Conservation (phyloP, 352 stramenopile species). For the Globisporangium nunn region DNA sequence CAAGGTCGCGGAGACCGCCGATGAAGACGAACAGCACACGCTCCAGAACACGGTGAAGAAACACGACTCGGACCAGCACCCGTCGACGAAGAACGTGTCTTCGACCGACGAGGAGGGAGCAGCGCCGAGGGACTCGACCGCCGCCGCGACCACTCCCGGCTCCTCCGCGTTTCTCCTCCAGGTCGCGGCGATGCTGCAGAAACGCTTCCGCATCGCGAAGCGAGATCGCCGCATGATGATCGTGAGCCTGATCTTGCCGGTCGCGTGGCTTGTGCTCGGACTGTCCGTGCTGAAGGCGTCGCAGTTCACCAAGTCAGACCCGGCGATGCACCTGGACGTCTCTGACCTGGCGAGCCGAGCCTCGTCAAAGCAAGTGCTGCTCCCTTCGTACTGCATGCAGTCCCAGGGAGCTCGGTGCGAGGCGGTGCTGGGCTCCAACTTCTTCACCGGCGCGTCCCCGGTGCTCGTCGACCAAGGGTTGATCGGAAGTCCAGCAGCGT, state of each 20-base stretch:
- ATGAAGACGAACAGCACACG: slow-evolving; percentile 43
- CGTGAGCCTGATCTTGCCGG: slow-evolving; percentile 57
- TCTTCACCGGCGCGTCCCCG: slow-evolving; percentile 30
- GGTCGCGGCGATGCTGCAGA: slow-evolving; percentile 82
- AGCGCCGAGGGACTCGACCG: too few relatives aligned
- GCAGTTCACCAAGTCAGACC: slow-evolving; percentile 38
- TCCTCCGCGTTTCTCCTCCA: slow-evolving; percentile 83
- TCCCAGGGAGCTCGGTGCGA: too few relatives aligned
- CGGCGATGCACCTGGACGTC: too few relatives aligned
- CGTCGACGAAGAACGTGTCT: neutral
- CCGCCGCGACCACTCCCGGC: too few relatives aligned
- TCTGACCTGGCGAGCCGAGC: too few relatives aligned
- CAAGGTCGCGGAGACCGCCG: slow-evolving; percentile 65
- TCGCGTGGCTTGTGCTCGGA: slow-evolving; percentile 69
- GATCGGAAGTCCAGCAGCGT: too few relatives aligned
- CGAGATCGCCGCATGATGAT: slow-evolving; percentile 90
- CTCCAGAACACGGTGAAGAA: slow-evolving; percentile 16
- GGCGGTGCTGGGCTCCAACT: too few relatives aligned
- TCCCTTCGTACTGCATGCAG: too few relatives aligned
- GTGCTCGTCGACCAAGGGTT: too few relatives aligned
- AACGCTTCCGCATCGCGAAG: slow-evolving; percentile 86
- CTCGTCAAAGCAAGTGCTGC: too few relatives aligned
- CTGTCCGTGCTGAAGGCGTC: slow-evolving; percentile 44
- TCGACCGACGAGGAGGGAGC: slow-evolving; percentile 4
- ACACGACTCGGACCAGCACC: too few relatives aligned